Evolutionary conservation across 768 basidiomycete genomes (phyloP).

Genomic region (Tricholoma furcatifolium): DNA sequence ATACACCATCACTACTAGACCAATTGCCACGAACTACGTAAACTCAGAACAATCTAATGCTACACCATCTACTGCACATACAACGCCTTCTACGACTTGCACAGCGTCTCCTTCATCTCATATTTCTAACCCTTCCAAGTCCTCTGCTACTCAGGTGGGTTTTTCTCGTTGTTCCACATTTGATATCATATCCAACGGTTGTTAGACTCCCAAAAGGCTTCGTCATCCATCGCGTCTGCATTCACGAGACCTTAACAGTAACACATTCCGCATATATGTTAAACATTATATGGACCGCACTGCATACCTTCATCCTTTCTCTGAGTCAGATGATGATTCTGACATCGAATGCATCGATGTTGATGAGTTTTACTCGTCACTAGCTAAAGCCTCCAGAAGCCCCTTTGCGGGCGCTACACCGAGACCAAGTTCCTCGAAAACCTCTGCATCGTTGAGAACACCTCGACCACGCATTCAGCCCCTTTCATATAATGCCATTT

Average conservation of each 20-base stretch:
- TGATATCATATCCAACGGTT: not conserved
- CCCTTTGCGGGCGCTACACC: conserved; percentile 21
- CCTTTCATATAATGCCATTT: conserved; percentile 5
- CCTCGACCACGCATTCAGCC: conserved; percentile 23
- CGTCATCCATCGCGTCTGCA: conserved; percentile 74
- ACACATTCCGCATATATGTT: conserved; percentile 73
- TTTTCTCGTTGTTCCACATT: not conserved
- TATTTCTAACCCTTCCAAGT: conserved; percentile 28
- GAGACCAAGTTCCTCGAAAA: conserved; percentile 14
- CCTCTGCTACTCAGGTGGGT: conserved; percentile 9
- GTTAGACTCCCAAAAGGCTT: conserved; percentile 44
- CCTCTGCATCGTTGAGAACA: conserved; percentile 12
- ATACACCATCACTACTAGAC: not conserved
- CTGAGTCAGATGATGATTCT: conserved; percentile 14
- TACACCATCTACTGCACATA: conserved; percentile 20
- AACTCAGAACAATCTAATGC: not conserved
- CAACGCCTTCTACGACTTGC: conserved; percentile 14
- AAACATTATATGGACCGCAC: conserved; percentile 78
- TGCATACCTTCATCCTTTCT: conserved; percentile 15
- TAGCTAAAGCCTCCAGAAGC: conserved; percentile 6
- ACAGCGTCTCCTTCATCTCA: conserved; percentile 16
- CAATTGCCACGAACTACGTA: not conserved
- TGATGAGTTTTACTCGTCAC: conserved; percentile 6
- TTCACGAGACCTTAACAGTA: conserved; percentile 63
- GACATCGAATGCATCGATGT: conserved; percentile 8